Conservation (phyloP, 345 rosid species). For the Arabis alpina region DNA sequence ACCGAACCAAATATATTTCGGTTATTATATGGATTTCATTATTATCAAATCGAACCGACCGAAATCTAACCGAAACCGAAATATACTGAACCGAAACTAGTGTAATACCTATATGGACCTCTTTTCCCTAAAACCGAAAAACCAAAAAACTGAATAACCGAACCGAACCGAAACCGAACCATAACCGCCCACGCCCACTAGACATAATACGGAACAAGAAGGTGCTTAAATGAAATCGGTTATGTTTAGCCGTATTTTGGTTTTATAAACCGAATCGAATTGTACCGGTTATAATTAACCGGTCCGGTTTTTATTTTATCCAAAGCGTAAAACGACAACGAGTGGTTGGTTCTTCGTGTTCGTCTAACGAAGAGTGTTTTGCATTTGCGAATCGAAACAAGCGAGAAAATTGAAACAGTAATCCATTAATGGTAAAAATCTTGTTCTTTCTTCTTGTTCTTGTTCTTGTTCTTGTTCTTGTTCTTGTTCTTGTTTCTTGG, state of each 20-base stretch:
- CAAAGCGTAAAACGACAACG: not conserved
- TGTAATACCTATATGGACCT: no score
- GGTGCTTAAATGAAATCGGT: not conserved
- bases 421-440: conserved; percentile 11
- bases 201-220: no score
- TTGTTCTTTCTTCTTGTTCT: not conserved
- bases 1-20: no score
- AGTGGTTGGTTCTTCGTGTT: conserved; percentile 2
- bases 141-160: no score
- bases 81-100: no score
- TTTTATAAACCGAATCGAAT: not conserved
- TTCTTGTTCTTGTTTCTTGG: not conserved
- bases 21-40: no score
- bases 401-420: not conserved
- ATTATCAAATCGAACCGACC: no score
- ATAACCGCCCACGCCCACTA: no score
- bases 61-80: no score
- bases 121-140: no score
- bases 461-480: not conserved
- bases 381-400: conserved; percentile 3
- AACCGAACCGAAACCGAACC: no score
- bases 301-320: conserved; percentile 13
- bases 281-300: not conserved
- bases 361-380: not conserved
- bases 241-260: not conserved